Conservation (phyloP, 2,329 filamentous ascomycete genomes). For the Bisporella sp. region DNA sequence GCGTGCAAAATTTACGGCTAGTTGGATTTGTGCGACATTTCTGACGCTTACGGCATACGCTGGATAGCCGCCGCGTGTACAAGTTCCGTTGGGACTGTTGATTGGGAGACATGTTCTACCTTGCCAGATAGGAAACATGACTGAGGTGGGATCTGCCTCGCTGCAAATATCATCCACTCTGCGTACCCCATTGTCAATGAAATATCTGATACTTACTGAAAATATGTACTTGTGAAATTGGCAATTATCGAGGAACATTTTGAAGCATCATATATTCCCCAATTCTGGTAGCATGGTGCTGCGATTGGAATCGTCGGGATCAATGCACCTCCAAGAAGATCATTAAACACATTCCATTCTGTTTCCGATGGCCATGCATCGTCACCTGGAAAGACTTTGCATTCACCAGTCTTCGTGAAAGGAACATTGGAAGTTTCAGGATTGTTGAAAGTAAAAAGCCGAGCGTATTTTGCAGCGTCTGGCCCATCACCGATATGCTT, state of each 20-base stretch:
- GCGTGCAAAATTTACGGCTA: conserved; percentile 28
- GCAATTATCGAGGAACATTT: conserved; percentile 27
- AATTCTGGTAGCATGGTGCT: conserved; percentile 34
- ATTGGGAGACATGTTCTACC: conserved; percentile 28
- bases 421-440: neutral
- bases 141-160: conserved; percentile 34
- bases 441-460: conserved; percentile 27
- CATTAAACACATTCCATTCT: conserved; percentile 40
- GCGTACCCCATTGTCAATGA: neutral
- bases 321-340: conserved; percentile 34
- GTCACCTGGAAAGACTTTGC: conserved; percentile 20
- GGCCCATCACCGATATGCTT: neutral
- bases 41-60: conserved; percentile 19
- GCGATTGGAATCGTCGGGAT: conserved; percentile 37
- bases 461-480: conserved; percentile 5
- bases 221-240: conserved; percentile 28
- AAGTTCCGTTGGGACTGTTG: conserved; percentile 4
- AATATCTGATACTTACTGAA: conserved; percentile 25
- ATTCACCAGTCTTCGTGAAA: conserved; percentile 3
- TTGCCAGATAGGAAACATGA: conserved; percentile 40
- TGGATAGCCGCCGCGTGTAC: conserved; percentile 13
- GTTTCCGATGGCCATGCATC: conserved; percentile 39
- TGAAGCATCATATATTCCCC: conserved; percentile 23
- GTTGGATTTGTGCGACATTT: conserved; percentile 14
- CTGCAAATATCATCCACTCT: conserved; percentile 15